Evolutionary conservation across 106 monocot genomes (phyloP).

Genomic region (Hemerocallis citrina): DNA sequence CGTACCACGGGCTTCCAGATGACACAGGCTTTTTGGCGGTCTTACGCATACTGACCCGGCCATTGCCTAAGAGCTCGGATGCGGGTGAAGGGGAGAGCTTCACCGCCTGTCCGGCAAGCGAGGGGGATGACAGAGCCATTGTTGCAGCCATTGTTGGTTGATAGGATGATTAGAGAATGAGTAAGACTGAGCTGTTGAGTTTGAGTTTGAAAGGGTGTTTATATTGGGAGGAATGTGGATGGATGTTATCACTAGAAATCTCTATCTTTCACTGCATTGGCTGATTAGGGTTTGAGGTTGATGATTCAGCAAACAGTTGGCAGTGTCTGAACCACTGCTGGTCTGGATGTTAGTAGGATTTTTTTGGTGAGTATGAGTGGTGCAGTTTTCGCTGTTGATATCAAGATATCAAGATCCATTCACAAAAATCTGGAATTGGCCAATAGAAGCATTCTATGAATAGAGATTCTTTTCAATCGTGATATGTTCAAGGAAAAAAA

Average conservation of each 20-base stretch:
- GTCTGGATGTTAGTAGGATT: too few species aligned
- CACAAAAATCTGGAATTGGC: too few species aligned
- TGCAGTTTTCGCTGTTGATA: too few species aligned
- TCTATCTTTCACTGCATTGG: conserved; percentile 2
- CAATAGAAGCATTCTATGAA: too few species aligned
- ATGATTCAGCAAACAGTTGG: not conserved
- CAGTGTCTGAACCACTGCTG: not conserved
- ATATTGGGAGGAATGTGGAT: not conserved
- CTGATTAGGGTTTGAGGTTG: not conserved
- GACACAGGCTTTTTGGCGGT: not conserved
- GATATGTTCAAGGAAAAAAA: too few species aligned
- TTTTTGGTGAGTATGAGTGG: too few species aligned
- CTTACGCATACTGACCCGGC: conserved; percentile 4
- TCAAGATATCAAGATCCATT: too few species aligned
- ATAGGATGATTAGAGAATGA: too few species aligned
- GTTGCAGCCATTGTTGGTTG: conserved; percentile 2
- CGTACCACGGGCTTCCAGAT: conserved; percentile 15
- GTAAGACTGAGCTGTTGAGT: not conserved
- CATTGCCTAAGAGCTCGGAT: conserved; percentile 3
- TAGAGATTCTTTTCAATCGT: too few species aligned
- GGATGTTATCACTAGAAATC: not conserved
- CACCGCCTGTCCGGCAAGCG: conserved; percentile 7
- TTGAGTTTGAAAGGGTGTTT: not conserved
- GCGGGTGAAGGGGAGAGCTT: not conserved
- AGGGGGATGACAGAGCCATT: conserved; percentile 14